Conservation (phyloP, 1,284 basidiomycete genomes). For the Malassezia nana region DNA sequence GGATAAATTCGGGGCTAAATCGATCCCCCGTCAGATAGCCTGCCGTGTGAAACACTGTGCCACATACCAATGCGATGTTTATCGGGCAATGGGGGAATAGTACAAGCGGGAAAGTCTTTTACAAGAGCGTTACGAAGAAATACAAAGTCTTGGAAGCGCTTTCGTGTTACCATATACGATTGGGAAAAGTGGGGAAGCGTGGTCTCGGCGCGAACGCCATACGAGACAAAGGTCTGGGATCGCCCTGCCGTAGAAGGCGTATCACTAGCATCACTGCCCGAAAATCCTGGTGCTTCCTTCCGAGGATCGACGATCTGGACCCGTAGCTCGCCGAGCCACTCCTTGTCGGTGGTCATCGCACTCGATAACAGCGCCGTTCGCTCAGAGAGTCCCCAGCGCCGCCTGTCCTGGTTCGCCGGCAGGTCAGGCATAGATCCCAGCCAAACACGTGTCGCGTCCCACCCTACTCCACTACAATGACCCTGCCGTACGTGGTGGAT, state of each 20-base stretch:
- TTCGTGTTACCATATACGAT: constrained; percentile 61
- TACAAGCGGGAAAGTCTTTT: constrained; percentile 87
- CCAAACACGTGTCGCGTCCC: background rate
- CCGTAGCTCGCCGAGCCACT: constrained; percentile 40
- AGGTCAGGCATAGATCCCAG: background rate
- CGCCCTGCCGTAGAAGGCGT: constrained; percentile 42
- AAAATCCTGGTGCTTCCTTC: constrained; percentile 57
- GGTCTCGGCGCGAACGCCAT: constrained; percentile 81
- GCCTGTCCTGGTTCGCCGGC: background rate
- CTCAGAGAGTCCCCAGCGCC: too few relatives aligned
- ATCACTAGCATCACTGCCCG: constrained; percentile 49
- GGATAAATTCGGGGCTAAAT: constrained; percentile 93
- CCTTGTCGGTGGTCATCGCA: background rate
- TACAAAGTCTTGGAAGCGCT: constrained; percentile 93
- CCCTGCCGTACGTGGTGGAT: constrained; percentile 85
- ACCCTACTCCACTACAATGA: constrained; percentile 23
- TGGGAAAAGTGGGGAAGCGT: constrained; percentile 62
- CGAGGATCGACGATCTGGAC: constrained; percentile 80
- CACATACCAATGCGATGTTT: constrained; percentile 69
- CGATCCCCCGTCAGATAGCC: constrained; percentile 87
- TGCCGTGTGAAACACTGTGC: background rate
- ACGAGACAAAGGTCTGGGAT: constrained; percentile 81
- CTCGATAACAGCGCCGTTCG: background rate
- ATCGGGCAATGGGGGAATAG: constrained; percentile 88
- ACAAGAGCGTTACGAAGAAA: constrained; percentile 80